A percentile compares a stretch with the other conserved stretches of the same genome.
These are phyloP conservation scores for Physaria fendleri DNA, from an alignment of 345 rosid species.

Conservation along the genomic window DNA sequence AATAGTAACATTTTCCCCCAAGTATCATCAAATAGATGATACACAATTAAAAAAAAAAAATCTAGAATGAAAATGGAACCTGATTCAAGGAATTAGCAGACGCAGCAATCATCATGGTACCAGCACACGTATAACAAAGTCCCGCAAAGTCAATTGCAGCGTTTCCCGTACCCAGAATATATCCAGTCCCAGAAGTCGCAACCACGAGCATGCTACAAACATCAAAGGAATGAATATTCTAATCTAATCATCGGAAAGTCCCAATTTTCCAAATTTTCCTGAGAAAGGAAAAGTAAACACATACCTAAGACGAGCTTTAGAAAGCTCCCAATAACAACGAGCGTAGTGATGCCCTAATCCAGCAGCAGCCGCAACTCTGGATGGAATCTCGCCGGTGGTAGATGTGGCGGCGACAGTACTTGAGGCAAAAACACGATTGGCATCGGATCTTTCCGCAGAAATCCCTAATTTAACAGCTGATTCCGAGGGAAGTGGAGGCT, in stretches of 20 bases:
- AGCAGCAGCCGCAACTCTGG: constrained; percentile 29
- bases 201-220: constrained; percentile 78
- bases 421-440: constrained; percentile 30
- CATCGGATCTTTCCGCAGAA: constrained; percentile 29
- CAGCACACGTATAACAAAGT: constrained; percentile 89
- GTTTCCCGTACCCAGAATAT: constrained; percentile 66
- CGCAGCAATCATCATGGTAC: constrained; percentile 97
- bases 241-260: background rate
- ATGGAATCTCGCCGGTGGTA: constrained; percentile 22
- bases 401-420: background rate
- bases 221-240: background rate
- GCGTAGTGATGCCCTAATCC: constrained; percentile 48
- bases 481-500: constrained; percentile 20
- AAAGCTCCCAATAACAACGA: constrained; percentile 88
- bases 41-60: background rate
- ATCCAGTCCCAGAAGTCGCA: constrained; percentile 97
- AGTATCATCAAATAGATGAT: background rate
- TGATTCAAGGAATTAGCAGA: constrained; percentile 94
- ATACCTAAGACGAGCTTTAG: constrained; percentile 95
- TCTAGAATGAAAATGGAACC: constrained; percentile 35
- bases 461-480: constrained; percentile 36
- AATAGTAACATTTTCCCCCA: background rate
- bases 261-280: background rate
- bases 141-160: constrained; percentile 59
- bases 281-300: background rate